Evolutionary conservation across 164 flowering plant species (phyloP), one percentile per base, ranked within the genome.

Genomic region (Paratinospora sagittata): DNA sequence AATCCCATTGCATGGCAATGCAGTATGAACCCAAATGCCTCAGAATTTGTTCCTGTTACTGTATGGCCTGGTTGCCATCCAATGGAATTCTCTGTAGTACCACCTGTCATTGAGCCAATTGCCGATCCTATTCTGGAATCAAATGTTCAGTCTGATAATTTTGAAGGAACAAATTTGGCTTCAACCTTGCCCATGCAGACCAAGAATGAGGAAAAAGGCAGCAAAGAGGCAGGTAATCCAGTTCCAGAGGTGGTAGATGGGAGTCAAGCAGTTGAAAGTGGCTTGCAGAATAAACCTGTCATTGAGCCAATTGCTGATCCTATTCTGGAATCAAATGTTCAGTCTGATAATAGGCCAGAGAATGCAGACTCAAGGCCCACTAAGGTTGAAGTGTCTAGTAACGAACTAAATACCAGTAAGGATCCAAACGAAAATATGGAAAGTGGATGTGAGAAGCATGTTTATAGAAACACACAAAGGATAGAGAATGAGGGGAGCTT

Each of bases 51-150:
- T 75, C 86, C 85, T 16, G 80, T 84, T 10, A 63, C 92, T 66
- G 79, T 91, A 65, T 95, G 97, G 99, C 88, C 91, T 68, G 87
- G 80, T 36, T 84, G 89, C 76, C 94, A 82, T 73, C 90, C 97
- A 11, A 55, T 84, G 70, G 93, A 90, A 27, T 81, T 88, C 60
- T 77, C 98, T 73, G 78, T 84, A 68, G 75, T 84, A 27, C 88
- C 88, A 72, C 84, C 93, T 69, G 82, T 83, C 55, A 72, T 72
- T 66, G 91, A 86, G 71, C 84, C 88, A 11, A n/a, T n/a, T n/a
- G n/a, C n/a, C n/a, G n/a, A n/a, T n/a, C n/a, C n/a, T n/a, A n/a
- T n/a, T n/a, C n/a, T n/a, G 76, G 90, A 83, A 69, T 74, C 79
- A 60, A 78, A 78, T 72, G 37, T 72, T 41, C 81, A 80, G 21